These are phyloP conservation scores for Globisporangium parvum DNA, from an alignment of 352 stramenopile species.

Conservation along the genomic window DNA sequence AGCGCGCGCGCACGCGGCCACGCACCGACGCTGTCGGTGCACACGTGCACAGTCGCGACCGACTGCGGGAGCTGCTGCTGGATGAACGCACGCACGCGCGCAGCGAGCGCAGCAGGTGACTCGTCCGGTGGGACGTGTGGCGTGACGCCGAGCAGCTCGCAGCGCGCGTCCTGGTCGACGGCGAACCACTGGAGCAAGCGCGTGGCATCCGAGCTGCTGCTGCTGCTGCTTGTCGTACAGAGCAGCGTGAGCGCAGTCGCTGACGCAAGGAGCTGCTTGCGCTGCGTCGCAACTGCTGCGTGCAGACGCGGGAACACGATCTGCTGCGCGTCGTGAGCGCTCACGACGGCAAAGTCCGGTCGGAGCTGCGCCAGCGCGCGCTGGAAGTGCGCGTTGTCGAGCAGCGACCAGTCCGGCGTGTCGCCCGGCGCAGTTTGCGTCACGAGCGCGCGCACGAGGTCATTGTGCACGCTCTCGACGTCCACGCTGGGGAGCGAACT, in stretches of 20 bases:
- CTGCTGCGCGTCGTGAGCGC: constrained; percentile 1
- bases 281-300: constrained; percentile 5
- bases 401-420: constrained; percentile 6
- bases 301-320: constrained; percentile 18
- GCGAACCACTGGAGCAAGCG: constrained; percentile 19
- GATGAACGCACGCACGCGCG: constrained; percentile 10
- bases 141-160: constrained; percentile 15
- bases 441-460: constrained; percentile 25
- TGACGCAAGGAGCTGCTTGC: constrained; percentile 11
- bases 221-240: constrained; percentile 10
- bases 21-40: constrained; percentile 20
- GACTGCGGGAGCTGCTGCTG: constrained; percentile 1
- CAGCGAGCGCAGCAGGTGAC: neutral
- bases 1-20: neutral
- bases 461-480: constrained; percentile 14
- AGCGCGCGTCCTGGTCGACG: constrained; percentile 25
- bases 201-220: neutral
- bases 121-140: constrained; percentile 7
- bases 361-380: constrained; percentile 14
- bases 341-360: constrained; percentile 14
- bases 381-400: constrained; percentile 24
- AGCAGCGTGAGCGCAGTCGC: constrained; percentile 16
- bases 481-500: neutral
- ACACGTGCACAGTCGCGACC: constrained; percentile 22
- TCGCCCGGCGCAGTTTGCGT: constrained; percentile 1